Evolutionary conservation across 75 land plant species (phyloP), one percentile per base, ranked within the genome.

Genomic region (Selaginella tamariscina): DNA sequence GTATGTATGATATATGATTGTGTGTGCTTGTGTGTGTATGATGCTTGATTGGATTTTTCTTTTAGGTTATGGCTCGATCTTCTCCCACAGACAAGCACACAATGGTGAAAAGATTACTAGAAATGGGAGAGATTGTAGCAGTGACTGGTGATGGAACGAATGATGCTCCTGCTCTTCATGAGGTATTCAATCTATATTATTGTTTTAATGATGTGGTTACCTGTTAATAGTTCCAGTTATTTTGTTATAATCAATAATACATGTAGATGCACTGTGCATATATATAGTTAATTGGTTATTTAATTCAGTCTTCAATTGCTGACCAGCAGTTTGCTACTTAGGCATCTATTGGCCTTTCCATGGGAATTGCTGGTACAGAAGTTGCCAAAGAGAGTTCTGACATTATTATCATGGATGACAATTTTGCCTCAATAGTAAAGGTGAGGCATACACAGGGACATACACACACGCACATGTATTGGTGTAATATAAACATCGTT

Each of bases 71-170:
- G 98, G 98, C 85, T 44, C 72, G 98, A 32, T 89, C 98, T n/a
- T 93, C 98, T 63, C 98, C 98, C 18, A 85, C 77, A 76, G 98
- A 93, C 70, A 93, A 93, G 70, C 85, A 90, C 68, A 69, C 81
- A 23, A 81, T 93, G 67, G 98, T 93, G 33, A 87, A 87, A 80
- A 79, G 92, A 32, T 70, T 93, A 70, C 72, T 73, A 49, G 94
- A 71, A 65, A 83, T 65, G 32, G 98, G 98, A 2, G 79, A 93
- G 66, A 78, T 93, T 71, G 98, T 93, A 68, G 98, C 96, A 56
- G 98, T 93, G 11, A 93, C 98, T 71, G 98, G 98, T 30, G 98
- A 93, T 79, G 96, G 98, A 23, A 89, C 96, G 31, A 89, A 93
- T 79, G 98, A 93, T 85, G 96, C 98, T 33, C 98, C 98, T 74